A percentile compares a stretch with the other conserved stretches of the same genome.
phyloP scores from a whole-genome alignment of 257 asterid species.

The Jacaranda copaia region DNA sequence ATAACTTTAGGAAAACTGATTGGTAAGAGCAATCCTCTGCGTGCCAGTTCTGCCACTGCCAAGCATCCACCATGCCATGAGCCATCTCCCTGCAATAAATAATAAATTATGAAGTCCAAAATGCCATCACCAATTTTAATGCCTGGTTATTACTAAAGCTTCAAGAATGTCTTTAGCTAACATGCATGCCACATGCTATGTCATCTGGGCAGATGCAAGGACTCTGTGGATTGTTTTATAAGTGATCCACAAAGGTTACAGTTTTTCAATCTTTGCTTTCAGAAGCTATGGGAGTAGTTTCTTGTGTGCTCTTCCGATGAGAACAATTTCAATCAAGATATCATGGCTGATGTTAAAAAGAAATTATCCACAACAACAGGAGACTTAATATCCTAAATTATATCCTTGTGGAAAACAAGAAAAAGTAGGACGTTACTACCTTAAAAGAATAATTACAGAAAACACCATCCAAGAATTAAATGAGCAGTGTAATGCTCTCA shows the following conservation, averaged over 20 bases:
- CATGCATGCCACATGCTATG: conserved; percentile 20
- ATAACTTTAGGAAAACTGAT: conserved; percentile 84
- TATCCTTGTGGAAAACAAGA: conserved; percentile 19
- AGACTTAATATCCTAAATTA: conserved; percentile 4
- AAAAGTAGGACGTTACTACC: not conserved
- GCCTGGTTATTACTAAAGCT: conserved; percentile 12
- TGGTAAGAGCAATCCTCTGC: conserved; percentile 94
- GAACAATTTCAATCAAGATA: conserved; percentile 15
- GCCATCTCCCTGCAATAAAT: conserved; percentile 84
- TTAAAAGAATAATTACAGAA: conserved; percentile 19
- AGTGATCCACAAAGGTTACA: conserved; percentile 2
- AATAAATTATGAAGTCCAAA: conserved; percentile 34
- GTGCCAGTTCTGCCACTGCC: conserved; percentile 97
- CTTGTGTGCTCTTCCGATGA: conserved; percentile 1
- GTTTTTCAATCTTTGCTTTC: conserved; percentile 16
- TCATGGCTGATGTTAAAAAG: conserved; percentile 14
- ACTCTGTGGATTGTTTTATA: conserved; percentile 3
- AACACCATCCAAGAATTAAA: conserved; percentile 9
- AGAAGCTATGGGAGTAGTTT: conserved; percentile 10
- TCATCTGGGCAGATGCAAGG: not conserved
- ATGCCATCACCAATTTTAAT: conserved; percentile 26
- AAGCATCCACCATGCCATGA: conserved; percentile 99
- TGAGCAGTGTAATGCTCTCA: conserved; percentile 10
- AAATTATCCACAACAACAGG: conserved; percentile 2
- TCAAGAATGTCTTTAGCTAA: not conserved